These are phyloP conservation scores for Apiotrichum gamsii DNA, from an alignment of 1,284 basidiomycete genomes.

Conservation along the genomic window DNA sequence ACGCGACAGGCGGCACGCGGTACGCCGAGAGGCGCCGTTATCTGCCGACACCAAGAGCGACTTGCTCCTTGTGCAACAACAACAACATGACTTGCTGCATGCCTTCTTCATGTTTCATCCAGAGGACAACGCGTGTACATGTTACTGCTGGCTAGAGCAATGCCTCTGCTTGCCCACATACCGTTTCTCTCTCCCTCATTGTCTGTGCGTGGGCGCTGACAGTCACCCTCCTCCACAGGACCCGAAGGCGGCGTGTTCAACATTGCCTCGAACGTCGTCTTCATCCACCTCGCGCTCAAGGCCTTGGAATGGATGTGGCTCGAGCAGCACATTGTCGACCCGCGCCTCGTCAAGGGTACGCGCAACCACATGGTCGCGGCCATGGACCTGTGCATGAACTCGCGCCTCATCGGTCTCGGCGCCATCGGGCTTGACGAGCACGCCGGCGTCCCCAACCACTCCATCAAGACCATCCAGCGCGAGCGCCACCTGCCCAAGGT, in stretches of 20 bases:
- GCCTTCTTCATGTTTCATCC: not conserved
- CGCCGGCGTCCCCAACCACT: slow-evolving; percentile 2
- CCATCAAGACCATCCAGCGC: not conserved
- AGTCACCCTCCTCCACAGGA: slow-evolving; percentile 14
- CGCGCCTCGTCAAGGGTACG: slow-evolving; percentile 24
- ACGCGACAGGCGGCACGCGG: not conserved
- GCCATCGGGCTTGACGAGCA: slow-evolving; percentile 18
- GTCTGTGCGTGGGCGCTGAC: not conserved
- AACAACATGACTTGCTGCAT: too few relatives aligned
- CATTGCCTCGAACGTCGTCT: slow-evolving; percentile 24
- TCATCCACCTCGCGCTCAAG: slow-evolving; percentile 29
- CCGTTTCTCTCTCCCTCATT: too few relatives aligned
- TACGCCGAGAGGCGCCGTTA: too few relatives aligned
- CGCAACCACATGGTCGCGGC: slow-evolving; percentile 16
- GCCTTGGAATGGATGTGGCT: slow-evolving; percentile 34
- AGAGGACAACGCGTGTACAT: too few relatives aligned
- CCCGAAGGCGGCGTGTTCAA: slow-evolving; percentile 33
- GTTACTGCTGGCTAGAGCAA: too few relatives aligned
- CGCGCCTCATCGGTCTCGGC: slow-evolving; percentile 34
- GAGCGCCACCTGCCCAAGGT: not conserved
- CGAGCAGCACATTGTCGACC: slow-evolving; percentile 25
- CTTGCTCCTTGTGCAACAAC: too few relatives aligned
- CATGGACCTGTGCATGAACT: slow-evolving; percentile 31
- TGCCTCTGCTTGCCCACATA: too few relatives aligned
- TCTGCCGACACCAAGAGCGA: too few relatives aligned